These are phyloP conservation scores for Dothideomycetes sp. DNA, from an alignment of 2,329 filamentous ascomycete genomes.

Conservation along the genomic window DNA sequence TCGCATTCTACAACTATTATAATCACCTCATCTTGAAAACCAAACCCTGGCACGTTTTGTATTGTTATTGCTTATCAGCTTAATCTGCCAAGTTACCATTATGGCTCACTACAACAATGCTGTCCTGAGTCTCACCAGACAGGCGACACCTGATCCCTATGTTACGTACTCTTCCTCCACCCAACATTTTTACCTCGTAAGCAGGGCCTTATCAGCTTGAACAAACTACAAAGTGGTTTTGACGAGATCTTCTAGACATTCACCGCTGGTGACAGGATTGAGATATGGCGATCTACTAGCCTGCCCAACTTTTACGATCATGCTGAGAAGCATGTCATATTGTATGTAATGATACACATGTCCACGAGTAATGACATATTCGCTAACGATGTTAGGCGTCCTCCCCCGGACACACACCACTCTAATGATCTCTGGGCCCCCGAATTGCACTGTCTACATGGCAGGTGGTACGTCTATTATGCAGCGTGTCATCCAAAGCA, in stretches of 20 bases:
- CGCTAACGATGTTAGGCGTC: too few relatives aligned
- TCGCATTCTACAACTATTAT: too few relatives aligned
- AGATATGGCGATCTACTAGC: conserved; percentile 35
- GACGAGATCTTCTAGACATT: conserved; percentile 26
- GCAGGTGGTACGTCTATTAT: conserved; percentile 48
- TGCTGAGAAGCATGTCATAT: conserved; percentile 32
- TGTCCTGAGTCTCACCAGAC: conserved; percentile 34
- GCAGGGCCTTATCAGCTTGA: conserved; percentile 1
- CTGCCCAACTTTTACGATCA: conserved; percentile 32
- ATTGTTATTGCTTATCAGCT: too few relatives aligned
- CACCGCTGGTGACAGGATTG: conserved; percentile 36
- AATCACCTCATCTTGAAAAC: too few relatives aligned
- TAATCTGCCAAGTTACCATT: not conserved
- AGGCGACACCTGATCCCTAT: conserved; percentile 37
- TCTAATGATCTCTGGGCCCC: conserved; percentile 46
- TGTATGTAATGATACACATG: conserved; percentile 19
- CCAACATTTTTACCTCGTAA: conserved; percentile 36
- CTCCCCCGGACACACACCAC: conserved; percentile 34
- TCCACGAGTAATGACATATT: conserved; percentile 7
- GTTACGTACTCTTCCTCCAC: conserved; percentile 29
- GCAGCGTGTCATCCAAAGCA: conserved; percentile 32
- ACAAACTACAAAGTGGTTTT: not conserved
- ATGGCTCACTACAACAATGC: conserved; percentile 23
- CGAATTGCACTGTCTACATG: conserved; percentile 43
- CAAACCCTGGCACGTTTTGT: too few relatives aligned